Evolutionary conservation across 768 basidiomycete genomes (phyloP).

Genomic region (Dacryopinax spathularia): DNA sequence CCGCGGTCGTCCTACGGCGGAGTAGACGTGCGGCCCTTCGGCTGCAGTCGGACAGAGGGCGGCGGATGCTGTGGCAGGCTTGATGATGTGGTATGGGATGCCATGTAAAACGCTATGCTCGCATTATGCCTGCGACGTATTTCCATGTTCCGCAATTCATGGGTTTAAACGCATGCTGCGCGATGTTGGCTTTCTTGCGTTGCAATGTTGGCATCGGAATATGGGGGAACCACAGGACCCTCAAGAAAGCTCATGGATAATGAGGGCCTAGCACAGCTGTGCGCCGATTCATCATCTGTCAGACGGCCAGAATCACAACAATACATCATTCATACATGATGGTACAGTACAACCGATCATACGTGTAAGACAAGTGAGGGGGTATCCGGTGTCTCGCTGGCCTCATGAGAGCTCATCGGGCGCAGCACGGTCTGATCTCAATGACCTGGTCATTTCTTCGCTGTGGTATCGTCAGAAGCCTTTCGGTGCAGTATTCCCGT

Average conservation of each 20-base stretch:
- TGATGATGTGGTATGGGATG: constrained; percentile 1
- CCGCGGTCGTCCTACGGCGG: constrained; percentile 60
- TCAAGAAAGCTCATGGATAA: too few relatives aligned
- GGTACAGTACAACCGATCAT: too few relatives aligned
- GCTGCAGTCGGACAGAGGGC: not conserved
- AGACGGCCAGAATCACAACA: too few relatives aligned
- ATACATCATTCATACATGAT: too few relatives aligned
- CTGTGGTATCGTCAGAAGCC: not conserved
- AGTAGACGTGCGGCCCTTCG: constrained; percentile 23
- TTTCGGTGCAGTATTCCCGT: not conserved
- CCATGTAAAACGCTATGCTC: constrained; percentile 5
- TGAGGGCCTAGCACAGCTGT: too few relatives aligned
- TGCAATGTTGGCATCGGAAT: not conserved
- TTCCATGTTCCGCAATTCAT: constrained; percentile 1
- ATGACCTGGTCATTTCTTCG: not conserved
- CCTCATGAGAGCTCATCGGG: too few relatives aligned
- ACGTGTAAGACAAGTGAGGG: too few relatives aligned
- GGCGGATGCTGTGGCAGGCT: not conserved
- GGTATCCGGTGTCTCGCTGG: too few relatives aligned
- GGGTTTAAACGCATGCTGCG: not conserved
- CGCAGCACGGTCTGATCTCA: too few relatives aligned
- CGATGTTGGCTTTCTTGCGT: not conserved
- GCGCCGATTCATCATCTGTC: too few relatives aligned
- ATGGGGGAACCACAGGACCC: not conserved
- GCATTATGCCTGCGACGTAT: constrained; percentile 2